Base-by-base conservation (phyloP, 495 filamentous ascomycete species). In the Trichoderma asperelloides region DNA sequence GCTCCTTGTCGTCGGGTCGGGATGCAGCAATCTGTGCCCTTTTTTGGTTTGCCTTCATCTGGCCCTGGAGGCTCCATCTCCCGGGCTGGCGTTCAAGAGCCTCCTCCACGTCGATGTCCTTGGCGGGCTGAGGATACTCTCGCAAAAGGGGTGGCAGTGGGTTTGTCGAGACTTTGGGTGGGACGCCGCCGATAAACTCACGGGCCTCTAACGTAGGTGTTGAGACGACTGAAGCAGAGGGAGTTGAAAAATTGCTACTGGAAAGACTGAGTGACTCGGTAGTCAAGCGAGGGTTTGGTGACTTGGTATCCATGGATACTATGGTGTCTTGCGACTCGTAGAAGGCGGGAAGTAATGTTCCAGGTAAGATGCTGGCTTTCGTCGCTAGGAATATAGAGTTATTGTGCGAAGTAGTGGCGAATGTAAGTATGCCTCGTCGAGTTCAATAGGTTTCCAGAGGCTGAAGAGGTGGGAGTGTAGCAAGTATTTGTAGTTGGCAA, bases 21-120 rank as follows among this genome's bases (percentile, higher is more conserved):
- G 25, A 66, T 37, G 43, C 43, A 6, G 21, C 12, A 25, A 3
- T n/a, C 12, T 21, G 49, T 2, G 67, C 67, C 41, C 45, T 7
- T 12, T 65, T 5, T 43, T 23, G 23, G 40, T 67, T 68, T 13
- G 72, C 70, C 2, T 72, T 75, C 63, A 77, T 74, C 73, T 77
- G 76, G 41, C 79, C 70, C 43, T 74, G 78, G 71, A 80, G 69
- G 16, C 76, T 75, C 65, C 73, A 74, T 69, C 73, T 75, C 45
- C 67, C 66, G 0, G 79, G 79, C 68, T 71, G 62, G 40, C 74
- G 76, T 7, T 77, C 74, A 18, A 82, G 76, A 49, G 80, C 73
- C 67, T 76, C 72, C 39, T 76, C 78, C 45, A 82, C 68, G 57
- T 73, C 74, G 21, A 77, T 64, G 62, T 80, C 76, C 3, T 67